Evolutionary conservation across 2,329 filamentous ascomycete species (phyloP).

Genomic region (Phaeosphaeria sp.): DNA sequence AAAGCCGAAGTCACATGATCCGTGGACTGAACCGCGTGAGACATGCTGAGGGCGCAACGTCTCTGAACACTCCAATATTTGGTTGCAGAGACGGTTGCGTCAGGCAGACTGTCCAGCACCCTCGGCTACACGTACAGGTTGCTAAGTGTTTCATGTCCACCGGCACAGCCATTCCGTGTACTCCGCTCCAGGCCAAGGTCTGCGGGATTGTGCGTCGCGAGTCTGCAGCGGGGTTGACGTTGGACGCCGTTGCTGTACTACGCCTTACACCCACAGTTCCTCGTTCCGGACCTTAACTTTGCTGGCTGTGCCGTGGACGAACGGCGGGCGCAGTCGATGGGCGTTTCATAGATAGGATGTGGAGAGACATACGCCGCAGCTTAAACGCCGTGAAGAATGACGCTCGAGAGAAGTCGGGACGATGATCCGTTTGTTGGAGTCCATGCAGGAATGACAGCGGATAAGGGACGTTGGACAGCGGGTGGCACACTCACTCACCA

Average conservation of each 20-base stretch:
- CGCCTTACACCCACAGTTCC: not conserved
- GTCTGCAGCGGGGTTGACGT: not conserved
- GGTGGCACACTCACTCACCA: not conserved
- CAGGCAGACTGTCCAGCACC: not conserved
- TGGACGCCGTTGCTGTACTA: not conserved
- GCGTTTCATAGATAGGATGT: not conserved
- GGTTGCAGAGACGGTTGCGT: slow-evolving; percentile 16
- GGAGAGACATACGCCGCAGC: slow-evolving; percentile 1
- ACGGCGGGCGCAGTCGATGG: not conserved
- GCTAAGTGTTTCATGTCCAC: not conserved
- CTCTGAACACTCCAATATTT: slow-evolving; percentile 5
- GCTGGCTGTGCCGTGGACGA: not conserved
- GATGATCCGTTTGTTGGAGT: not conserved
- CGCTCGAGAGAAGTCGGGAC: not conserved
- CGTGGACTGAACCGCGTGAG: slow-evolving; percentile 15
- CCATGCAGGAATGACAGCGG: not conserved
- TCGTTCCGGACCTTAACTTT: slow-evolving; percentile 3
- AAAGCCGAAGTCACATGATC: slow-evolving; percentile 6
- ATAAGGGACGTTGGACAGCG: not conserved
- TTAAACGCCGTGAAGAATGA: not conserved
- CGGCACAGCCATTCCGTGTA: not conserved
- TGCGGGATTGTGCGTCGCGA: not conserved
- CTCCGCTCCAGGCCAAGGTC: not conserved
- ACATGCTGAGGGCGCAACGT: slow-evolving; percentile 14
- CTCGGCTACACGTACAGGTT: not conserved